Evolutionary conservation across 441 rosid genomes (phyloP), one percentile per base, ranked within the genome.

Genomic region (Melastoma candidum): DNA sequence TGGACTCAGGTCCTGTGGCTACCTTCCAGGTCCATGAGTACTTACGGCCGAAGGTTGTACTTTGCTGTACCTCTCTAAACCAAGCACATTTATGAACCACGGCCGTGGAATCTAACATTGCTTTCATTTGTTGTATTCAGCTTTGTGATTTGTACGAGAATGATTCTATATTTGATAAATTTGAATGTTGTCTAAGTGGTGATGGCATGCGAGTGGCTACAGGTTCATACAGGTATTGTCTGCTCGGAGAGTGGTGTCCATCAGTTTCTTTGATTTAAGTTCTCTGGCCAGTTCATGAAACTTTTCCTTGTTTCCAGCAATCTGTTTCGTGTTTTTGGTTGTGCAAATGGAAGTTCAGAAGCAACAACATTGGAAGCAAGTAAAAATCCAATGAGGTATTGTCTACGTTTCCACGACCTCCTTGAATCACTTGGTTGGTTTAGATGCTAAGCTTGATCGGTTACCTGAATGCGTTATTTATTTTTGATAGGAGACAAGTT

Each of bases 131-230:
- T 44, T 57, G 44, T 64, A 44, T 43, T 52, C 83, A 90, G 97
- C 79, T 90, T 32, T 87, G 97, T 64, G 97, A 87, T 77, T 72
- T 90, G 64, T 90, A 90, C 50, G 97, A 87, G 72, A 90, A 84
- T 49, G 97, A 90, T 75, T 93, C 97, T 3, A 89, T 93, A 78
- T 89, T 93, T 52, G 97, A 93, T 68, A 93, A 93, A 69, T 90
- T 90, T 36, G 98, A 90, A 67, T 90, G 98, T 73, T 87, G 95
- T 68, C 59, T 85, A 55, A 90, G 98, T 61, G 95, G 98, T 43
- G 90, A 85, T 67, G 98, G 96, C 58, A 47, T 66, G 46, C 81
- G 98, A 63, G 86, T 85, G 48, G 95, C 98, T 11, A 83, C 96
- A n/a, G 98, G 98, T 60, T 90, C 98, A 55, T 90, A 87, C 86